Conservation (phyloP, 345 rosid genomes). For the rapeseed (Brassica napus) region DNA sequence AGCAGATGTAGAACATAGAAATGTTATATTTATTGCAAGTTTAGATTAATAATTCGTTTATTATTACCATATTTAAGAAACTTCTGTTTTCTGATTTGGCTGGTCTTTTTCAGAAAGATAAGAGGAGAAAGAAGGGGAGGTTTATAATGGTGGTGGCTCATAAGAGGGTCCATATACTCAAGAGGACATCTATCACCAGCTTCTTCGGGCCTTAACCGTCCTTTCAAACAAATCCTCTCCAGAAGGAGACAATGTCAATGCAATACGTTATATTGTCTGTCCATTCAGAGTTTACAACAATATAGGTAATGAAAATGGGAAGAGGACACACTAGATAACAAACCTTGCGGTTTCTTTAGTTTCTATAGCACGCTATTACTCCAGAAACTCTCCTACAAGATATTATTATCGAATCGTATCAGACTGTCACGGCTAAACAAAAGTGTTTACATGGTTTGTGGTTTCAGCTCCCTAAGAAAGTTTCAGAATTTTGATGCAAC, state of each 20-base stretch:
- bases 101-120: conserved; percentile 19
- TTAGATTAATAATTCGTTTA: no score
- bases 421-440: no score
- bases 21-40: no score
- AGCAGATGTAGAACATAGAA: no score
- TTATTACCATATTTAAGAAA: conserved; percentile 12
- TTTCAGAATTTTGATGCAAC: no score
- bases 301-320: not conserved
- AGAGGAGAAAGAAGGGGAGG: not conserved
- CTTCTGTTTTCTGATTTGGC: conserved; percentile 3
- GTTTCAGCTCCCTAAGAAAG: no score
- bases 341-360: conserved; percentile 49
- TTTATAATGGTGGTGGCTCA: conserved; percentile 35
- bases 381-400: no score
- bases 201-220: conserved; percentile 32
- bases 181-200: not conserved
- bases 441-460: no score
- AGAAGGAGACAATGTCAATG: conserved; percentile 11
- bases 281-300: no score
- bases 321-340: conserved; percentile 4
- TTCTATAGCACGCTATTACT: conserved; percentile 26
- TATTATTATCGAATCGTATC: no score
- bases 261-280: not conserved
- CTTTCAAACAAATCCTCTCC: conserved; percentile 37
- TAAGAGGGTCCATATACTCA: conserved; percentile 38